phyloP scores from a whole-genome alignment of 331 rosid genomes.

The Cydonia oblonga region DNA sequence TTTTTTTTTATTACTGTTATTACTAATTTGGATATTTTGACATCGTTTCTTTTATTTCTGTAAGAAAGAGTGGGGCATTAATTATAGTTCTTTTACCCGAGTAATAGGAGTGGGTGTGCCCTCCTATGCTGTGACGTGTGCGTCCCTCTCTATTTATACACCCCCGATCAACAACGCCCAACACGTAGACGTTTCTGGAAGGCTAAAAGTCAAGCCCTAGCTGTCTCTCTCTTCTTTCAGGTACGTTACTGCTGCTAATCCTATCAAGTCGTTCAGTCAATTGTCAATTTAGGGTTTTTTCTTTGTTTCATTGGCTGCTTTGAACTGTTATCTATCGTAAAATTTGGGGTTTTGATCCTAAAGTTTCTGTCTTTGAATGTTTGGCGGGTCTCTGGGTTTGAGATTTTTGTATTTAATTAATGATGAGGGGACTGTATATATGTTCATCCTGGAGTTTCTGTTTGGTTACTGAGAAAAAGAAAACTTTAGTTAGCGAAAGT shows the following conservation, averaged over 20 bases:
- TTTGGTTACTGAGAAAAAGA: neutral
- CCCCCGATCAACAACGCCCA: neutral
- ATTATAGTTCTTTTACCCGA: neutral
- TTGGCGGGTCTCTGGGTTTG: neutral
- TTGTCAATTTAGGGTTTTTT: neutral
- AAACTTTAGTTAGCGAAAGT: neutral
- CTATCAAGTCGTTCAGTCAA: neutral
- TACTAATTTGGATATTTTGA: too few species aligned
- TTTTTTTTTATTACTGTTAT: too few species aligned
- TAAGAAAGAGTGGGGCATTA: neutral
- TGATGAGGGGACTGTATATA: neutral
- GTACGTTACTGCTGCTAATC: neutral
- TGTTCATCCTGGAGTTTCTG: neutral
- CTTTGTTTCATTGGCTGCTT: neutral
- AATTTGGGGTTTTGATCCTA: neutral
- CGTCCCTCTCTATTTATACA: neutral
- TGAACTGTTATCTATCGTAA: neutral
- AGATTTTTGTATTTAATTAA: neutral
- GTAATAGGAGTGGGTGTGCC: neutral
- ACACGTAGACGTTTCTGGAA: neutral
- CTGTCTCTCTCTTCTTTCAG: neutral
- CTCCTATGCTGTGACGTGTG: neutral
- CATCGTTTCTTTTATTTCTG: too few species aligned
- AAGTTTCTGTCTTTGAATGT: neutral
- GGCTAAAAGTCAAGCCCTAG: neutral